These are phyloP conservation scores for Entomortierella parvispora DNA, from an alignment of 192 early-diverging fungal species.

Conservation along the genomic window DNA sequence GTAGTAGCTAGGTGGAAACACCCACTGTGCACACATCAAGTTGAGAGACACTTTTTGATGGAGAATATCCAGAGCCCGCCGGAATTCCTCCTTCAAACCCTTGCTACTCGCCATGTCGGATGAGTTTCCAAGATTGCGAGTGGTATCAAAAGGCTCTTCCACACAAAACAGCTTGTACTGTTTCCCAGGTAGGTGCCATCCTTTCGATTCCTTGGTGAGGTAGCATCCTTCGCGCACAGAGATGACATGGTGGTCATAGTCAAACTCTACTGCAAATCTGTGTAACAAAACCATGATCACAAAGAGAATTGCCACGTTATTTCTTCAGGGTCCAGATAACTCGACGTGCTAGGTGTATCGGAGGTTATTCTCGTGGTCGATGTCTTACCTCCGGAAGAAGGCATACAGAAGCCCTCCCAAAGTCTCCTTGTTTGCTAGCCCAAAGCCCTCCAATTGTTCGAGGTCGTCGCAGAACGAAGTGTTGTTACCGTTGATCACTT, in stretches of 20 bases:
- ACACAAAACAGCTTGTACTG: slow-evolving; percentile 82
- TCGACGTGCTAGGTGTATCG: too few species aligned
- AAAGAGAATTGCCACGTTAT: neutral
- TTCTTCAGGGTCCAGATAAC: too few species aligned
- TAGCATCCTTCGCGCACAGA: slow-evolving; percentile 83
- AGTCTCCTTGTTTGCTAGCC: slow-evolving; percentile 75
- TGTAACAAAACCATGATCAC: neutral
- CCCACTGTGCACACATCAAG: slow-evolving; percentile 64
- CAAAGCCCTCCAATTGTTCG: slow-evolving; percentile 71
- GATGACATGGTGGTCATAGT: slow-evolving; percentile 84
- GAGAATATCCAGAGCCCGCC: slow-evolving; percentile 73
- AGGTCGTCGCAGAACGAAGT: slow-evolving; percentile 82
- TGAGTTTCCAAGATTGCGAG: slow-evolving; percentile 91
- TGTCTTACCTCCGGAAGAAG: slow-evolving; percentile 77
- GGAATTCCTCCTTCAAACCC: slow-evolving; percentile 85
- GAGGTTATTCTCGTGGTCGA: neutral
- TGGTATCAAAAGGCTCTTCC: slow-evolving; percentile 92
- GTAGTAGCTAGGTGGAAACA: slow-evolving; percentile 47
- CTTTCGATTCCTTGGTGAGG: slow-evolving; percentile 84
- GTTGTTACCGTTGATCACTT: slow-evolving; percentile 65
- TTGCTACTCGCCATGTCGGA: slow-evolving; percentile 82
- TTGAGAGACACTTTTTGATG: slow-evolving; percentile 56
- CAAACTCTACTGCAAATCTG: slow-evolving; percentile 83
- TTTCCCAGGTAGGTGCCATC: slow-evolving; percentile 82
- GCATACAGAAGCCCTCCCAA: slow-evolving; percentile 83